phyloP scores from a whole-genome alignment of 192 early-diverging fungal genomes.

The Oehlia diaphana region DNA sequence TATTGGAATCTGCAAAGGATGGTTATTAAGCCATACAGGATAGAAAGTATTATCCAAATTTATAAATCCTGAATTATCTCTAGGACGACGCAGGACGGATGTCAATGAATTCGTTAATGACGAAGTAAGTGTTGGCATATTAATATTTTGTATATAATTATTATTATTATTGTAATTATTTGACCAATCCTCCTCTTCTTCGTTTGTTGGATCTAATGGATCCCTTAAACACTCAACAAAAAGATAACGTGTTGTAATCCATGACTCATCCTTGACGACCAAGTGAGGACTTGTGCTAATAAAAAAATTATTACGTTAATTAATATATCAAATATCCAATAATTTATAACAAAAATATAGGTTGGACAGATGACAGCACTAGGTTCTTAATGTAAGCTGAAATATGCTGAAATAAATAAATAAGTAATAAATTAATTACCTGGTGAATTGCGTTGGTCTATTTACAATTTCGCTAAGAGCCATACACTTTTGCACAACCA shows the following conservation, averaged over 20 bases:
- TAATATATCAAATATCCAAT: neutral
- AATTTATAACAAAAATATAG: neutral
- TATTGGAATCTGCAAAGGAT: conserved; percentile 26
- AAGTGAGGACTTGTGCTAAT: conserved; percentile 39
- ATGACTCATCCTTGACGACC: conserved; percentile 32
- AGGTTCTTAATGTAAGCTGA: too few relatives aligned
- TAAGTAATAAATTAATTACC: conserved; percentile 12
- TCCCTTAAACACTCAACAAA: conserved; percentile 35
- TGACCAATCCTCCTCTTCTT: neutral
- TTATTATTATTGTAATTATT: neutral
- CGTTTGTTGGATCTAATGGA: conserved; percentile 13
- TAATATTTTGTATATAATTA: neutral
- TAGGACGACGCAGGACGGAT: neutral
- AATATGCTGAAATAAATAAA: too few relatives aligned
- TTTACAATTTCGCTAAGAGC: conserved; percentile 50
- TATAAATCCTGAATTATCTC: conserved; percentile 8
- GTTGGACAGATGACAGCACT: too few relatives aligned
- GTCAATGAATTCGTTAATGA: neutral
- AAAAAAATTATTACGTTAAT: neutral
- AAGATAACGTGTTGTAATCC: conserved; percentile 37
- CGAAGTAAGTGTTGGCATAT: neutral
- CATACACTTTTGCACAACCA: conserved; percentile 40
- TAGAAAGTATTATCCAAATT: conserved; percentile 5
- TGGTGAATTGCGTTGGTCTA: conserved; percentile 38
- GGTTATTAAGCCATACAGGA: conserved; percentile 23